Conservation (phyloP, 805 yeast species). For the Saccharomycopsis synnaedendra region DNA sequence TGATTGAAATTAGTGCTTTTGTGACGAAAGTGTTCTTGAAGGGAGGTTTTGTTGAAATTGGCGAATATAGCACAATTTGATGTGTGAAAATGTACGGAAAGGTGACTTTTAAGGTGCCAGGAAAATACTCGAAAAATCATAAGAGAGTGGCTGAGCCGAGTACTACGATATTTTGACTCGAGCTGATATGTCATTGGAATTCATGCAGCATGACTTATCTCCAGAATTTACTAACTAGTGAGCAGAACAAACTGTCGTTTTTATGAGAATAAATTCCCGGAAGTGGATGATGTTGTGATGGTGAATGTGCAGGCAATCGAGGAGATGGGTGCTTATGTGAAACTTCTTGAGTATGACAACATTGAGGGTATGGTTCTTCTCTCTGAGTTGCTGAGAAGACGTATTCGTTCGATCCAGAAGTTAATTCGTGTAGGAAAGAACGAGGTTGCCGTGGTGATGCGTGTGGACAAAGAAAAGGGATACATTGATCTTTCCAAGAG, state of each 20-base stretch:
- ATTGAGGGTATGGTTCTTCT: slow-evolving; percentile 97
- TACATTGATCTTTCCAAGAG: slow-evolving; percentile 96
- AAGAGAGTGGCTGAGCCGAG: no score
- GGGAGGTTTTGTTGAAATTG: no score
- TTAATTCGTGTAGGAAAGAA: slow-evolving; percentile 96
- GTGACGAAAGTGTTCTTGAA: no score
- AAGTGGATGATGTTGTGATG: slow-evolving; percentile 98
- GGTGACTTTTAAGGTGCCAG: no score
- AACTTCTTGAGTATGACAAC: slow-evolving; percentile 90
- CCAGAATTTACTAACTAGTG: slow-evolving; percentile 29
- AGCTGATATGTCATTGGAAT: no score
- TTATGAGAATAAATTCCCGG: slow-evolving; percentile 97
- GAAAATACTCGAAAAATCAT: no score
- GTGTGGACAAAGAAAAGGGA: slow-evolving; percentile 98
- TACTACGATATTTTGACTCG: no score
- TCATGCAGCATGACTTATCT: no score
- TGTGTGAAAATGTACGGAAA: no score
- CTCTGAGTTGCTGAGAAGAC: slow-evolving; percentile 95
- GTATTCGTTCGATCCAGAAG: slow-evolving; percentile 95
- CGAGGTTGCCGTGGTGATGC: slow-evolving; percentile 93
- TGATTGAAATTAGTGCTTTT: no score
- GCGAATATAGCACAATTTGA: no score
- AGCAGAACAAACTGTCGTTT: slow-evolving; percentile 87
- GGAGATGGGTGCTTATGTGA: slow-evolving; percentile 99
- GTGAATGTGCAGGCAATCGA: slow-evolving; percentile 98